Conservation (phyloP, 306 rosid genomes). For the Albizia julibrissin region DNA sequence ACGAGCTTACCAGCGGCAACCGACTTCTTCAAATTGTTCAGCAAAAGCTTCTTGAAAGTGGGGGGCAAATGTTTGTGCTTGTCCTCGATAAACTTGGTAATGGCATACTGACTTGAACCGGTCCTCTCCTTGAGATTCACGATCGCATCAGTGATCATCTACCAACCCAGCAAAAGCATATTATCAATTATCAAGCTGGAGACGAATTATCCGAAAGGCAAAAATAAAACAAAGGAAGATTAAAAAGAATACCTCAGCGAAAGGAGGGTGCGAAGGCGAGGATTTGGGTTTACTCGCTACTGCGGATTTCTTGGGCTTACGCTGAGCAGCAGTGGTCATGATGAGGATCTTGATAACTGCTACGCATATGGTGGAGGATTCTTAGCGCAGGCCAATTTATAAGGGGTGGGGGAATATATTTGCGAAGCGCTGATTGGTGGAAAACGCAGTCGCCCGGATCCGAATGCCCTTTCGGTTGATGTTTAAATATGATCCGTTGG, state of each 20-base stretch:
- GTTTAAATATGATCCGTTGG: slow-evolving; percentile 63
- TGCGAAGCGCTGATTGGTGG: slow-evolving; percentile 57
- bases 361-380: neutral
- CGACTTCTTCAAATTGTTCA: slow-evolving; percentile 67
- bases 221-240: neutral
- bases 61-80: slow-evolving; percentile 70
- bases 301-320: slow-evolving; percentile 39
- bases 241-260: slow-evolving; percentile 59
- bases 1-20: slow-evolving; percentile 66
- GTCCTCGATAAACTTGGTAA: slow-evolving; percentile 72
- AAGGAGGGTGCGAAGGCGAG: slow-evolving; percentile 55
- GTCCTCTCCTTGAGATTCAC: slow-evolving; percentile 69
- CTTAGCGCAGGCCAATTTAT: neutral
- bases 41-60: slow-evolving; percentile 70
- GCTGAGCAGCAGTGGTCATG: slow-evolving; percentile 24
- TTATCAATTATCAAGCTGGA: neutral
- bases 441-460: slow-evolving; percentile 51
- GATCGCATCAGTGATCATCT: slow-evolving; percentile 93
- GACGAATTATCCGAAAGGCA: neutral
- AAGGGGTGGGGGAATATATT: slow-evolving; percentile 29
- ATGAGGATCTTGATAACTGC: neutral
- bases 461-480: neutral
- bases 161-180: neutral
- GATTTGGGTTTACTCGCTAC: slow-evolving; percentile 35
- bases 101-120: slow-evolving; percentile 93